phyloP scores from a whole-genome alignment of 148 eudicot genomes.

The Vaccinium myrtillus region DNA sequence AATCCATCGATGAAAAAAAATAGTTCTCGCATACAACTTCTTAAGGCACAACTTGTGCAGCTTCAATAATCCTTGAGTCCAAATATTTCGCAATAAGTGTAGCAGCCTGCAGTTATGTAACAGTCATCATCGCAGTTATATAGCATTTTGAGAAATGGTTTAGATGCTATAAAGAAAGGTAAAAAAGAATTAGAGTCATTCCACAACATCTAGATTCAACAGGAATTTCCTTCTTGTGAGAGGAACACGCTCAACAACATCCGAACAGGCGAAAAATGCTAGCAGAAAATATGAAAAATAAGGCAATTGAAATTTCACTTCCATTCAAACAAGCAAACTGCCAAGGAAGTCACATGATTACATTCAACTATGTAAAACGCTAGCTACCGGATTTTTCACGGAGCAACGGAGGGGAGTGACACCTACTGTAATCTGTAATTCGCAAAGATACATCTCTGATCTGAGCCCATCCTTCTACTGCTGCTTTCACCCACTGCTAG shows the following conservation, averaged over 20 bases:
- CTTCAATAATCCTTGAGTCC: neutral
- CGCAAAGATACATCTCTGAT: neutral
- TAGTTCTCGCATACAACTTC: neutral
- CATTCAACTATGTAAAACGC: neutral
- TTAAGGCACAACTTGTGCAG: neutral
- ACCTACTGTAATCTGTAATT: neutral
- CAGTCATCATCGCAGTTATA: neutral
- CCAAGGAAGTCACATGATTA: neutral
- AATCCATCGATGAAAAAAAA: neutral
- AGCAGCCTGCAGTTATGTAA: neutral
- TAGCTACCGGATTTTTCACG: neutral
- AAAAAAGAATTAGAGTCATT: neutral
- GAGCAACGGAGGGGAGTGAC: neutral
- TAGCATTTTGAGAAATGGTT: neutral
- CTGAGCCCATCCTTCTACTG: conserved; percentile 6
- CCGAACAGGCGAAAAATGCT: neutral
- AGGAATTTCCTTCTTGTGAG: neutral
- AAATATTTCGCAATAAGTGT: neutral
- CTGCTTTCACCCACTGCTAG: neutral
- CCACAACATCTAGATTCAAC: neutral
- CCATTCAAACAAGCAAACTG: neutral
- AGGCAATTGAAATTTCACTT: neutral
- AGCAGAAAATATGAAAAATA: neutral
- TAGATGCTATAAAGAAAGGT: neutral
- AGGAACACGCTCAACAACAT: neutral